Evolutionary conservation across 768 basidiomycete species (phyloP).

Genomic region (Gymnopilus junonius): DNA sequence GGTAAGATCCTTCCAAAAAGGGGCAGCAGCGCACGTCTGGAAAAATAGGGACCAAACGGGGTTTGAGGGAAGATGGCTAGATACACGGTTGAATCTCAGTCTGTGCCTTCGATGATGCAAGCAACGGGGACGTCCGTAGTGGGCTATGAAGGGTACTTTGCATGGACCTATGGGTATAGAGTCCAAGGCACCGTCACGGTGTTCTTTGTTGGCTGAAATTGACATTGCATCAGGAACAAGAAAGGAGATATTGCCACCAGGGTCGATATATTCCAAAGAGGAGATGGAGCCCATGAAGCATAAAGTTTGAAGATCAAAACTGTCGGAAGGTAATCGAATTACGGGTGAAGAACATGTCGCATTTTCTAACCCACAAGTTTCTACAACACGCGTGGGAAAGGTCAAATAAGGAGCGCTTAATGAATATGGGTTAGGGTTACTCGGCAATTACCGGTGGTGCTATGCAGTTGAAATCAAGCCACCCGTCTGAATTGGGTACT

Average conservation of each 20-base stretch:
- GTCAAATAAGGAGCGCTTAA: not conserved
- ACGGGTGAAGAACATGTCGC: not conserved
- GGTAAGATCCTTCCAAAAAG: conserved; percentile 16
- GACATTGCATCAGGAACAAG: not conserved
- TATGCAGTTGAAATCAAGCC: conserved; percentile 46
- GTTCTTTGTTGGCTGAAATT: not conserved
- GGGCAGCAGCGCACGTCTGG: conserved; percentile 15
- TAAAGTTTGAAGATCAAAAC: not conserved
- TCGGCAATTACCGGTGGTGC: conserved; percentile 41
- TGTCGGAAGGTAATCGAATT: not conserved
- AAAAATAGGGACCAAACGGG: conserved; percentile 12
- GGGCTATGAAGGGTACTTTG: not conserved
- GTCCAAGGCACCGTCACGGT: not conserved
- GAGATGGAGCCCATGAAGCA: not conserved
- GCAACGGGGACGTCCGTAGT: not conserved
- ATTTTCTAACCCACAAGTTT: too few relatives aligned
- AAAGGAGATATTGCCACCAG: not conserved
- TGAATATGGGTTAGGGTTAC: conserved; percentile 40
- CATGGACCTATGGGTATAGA: not conserved
- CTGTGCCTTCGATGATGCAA: not conserved
- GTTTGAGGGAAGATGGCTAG: not conserved
- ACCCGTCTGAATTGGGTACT: conserved; percentile 34
- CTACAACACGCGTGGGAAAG: conserved; percentile 8
- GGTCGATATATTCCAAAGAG: not conserved
- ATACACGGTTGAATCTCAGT: conserved; percentile 4